Percentiles rank a stretch among this genome's conserved stretches.
These are phyloP conservation scores for Fusarium sp. DNA, from an alignment of 2,329 filamentous ascomycete genomes.

Conservation along the genomic window DNA sequence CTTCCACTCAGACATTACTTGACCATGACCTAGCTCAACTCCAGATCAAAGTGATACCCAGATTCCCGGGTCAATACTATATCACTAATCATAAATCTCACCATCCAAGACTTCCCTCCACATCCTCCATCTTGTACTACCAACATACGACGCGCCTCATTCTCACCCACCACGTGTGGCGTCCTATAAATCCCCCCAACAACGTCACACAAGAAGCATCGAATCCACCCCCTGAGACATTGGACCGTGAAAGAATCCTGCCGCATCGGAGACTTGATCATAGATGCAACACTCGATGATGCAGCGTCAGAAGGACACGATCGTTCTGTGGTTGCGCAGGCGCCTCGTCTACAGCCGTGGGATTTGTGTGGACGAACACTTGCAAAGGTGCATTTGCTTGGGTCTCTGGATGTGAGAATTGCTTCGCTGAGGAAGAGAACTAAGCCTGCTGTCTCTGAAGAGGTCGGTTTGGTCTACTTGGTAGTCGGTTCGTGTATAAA, in stretches of 20 bases:
- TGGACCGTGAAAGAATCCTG: constrained; percentile 4
- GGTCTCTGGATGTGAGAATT: constrained; percentile 62
- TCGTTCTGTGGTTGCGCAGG: constrained; percentile 36
- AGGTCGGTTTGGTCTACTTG: constrained; percentile 31
- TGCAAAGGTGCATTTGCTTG: constrained; percentile 67
- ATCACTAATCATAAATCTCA: constrained; percentile 28
- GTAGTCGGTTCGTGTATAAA: constrained; percentile 38
- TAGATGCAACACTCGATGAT: constrained; percentile 39
- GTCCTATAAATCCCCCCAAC: constrained; percentile 26
- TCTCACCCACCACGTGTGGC: constrained; percentile 23
- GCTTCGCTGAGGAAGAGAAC: constrained; percentile 70
- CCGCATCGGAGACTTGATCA: constrained; percentile 30
- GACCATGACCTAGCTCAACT: neutral
- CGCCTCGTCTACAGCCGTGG: constrained; percentile 25
- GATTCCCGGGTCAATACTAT: constrained; percentile 37
- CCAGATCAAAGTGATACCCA: constrained; percentile 14
- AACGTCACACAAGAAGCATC: constrained; percentile 18
- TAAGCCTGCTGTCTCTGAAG: constrained; percentile 62
- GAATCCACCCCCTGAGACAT: constrained; percentile 44
- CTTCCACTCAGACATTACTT: neutral
- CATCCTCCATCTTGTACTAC: constrained; percentile 33
- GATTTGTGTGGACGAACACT: constrained; percentile 62
- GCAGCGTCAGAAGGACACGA: constrained; percentile 35
- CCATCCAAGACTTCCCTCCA: neutral
- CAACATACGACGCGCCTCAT: constrained; percentile 19